Percentiles rank a stretch among this genome's conserved stretches.
Conservation (phyloP, 305 asterid species). For the Petunia hybrid region DNA sequence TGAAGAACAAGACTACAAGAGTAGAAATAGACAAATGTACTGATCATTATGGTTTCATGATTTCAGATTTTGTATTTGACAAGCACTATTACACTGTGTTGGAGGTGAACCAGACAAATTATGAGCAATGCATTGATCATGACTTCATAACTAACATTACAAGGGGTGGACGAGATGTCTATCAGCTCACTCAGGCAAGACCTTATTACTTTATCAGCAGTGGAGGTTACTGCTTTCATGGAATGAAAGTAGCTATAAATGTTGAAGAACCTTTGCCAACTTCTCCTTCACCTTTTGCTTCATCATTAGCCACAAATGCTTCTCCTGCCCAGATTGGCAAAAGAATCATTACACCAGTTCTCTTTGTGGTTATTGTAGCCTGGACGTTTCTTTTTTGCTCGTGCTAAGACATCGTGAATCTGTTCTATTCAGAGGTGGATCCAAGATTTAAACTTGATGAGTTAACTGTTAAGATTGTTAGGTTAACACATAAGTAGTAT, state of each 20-base stretch:
- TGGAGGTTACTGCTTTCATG: conserved; percentile 64
- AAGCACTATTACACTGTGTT: conserved; percentile 53
- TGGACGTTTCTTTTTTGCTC: conserved; percentile 3
- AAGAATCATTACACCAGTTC: not conserved
- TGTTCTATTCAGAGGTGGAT: not conserved
- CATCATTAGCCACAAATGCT: conserved; percentile 18
- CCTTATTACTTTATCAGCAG: conserved; percentile 63
- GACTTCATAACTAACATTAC: conserved; percentile 56
- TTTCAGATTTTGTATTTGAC: conserved; percentile 60
- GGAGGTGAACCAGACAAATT: conserved; percentile 62
- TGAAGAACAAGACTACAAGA: too few relatives aligned
- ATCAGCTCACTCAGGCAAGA: conserved; percentile 46
- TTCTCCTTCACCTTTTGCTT: conserved; percentile 27
- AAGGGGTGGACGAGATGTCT: conserved; percentile 68
- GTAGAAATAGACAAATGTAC: too few relatives aligned
- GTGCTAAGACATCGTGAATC: not conserved
- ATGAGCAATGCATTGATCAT: conserved; percentile 54
- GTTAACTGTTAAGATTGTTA: too few relatives aligned
- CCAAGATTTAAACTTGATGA: not conserved
- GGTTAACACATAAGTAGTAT: too few relatives aligned
- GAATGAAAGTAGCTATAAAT: conserved; percentile 61
- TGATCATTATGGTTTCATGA: not conserved
- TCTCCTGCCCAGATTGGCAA: not conserved
- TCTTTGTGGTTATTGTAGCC: conserved; percentile 17
- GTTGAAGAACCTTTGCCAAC: conserved; percentile 39